phyloP scores from a whole-genome alignment of 768 basidiomycete genomes.

The Lanmaoa pseudosensibilis region DNA sequence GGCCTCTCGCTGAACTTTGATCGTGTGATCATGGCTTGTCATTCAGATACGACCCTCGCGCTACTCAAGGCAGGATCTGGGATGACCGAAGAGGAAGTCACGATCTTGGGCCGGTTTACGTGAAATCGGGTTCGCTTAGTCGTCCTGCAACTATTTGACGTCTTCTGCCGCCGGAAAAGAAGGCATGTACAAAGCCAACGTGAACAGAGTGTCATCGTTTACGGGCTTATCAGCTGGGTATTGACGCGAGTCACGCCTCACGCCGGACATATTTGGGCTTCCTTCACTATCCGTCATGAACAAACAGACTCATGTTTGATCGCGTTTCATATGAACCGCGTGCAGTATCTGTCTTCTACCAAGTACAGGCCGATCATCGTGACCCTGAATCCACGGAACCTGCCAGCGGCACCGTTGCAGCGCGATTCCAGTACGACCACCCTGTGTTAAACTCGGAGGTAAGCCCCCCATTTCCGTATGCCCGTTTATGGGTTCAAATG shows the following conservation, averaged over 20 bases:
- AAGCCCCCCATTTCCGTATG: conserved; percentile 9
- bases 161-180: too few relatives aligned
- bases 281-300: neutral
- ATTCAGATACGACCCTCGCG: conserved; percentile 61
- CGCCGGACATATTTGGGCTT: conserved; percentile 44
- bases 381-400: conserved; percentile 68
- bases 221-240: neutral
- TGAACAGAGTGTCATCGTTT: conserved; percentile 65
- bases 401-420: conserved; percentile 42
- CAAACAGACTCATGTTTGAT: neutral
- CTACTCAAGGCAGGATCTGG: conserved; percentile 44
- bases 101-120: conserved; percentile 54
- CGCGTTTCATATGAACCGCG: conserved; percentile 56
- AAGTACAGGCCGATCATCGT: conserved; percentile 63
- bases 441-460: conserved; percentile 61
- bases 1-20: conserved; percentile 55
- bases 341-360: conserved; percentile 62
- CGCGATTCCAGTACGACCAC: conserved; percentile 64
- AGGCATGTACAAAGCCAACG: conserved; percentile 44
- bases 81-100: conserved; percentile 51
- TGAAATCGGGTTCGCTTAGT: too few relatives aligned
- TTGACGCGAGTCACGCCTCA: neutral
- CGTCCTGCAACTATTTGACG: too few relatives aligned
- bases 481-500: neutral
- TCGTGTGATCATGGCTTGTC: conserved; percentile 72